Base-by-base conservation (phyloP, 2,329 filamentous ascomycete genomes). In the Pyrenochaeta sp. region DNA sequence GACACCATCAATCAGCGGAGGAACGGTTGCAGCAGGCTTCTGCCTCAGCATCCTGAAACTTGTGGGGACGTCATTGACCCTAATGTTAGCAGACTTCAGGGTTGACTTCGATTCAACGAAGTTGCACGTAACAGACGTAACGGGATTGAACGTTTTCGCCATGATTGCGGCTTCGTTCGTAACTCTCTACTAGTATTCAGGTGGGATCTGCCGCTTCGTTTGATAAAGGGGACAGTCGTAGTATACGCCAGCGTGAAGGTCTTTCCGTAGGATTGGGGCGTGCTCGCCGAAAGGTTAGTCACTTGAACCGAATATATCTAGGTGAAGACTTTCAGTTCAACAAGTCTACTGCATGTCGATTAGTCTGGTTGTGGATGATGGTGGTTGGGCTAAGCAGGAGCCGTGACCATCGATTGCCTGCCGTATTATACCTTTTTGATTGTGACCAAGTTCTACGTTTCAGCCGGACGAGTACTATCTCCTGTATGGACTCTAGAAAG, bases 401-500 rank as follows among this genome's bases (percentile, higher is more conserved):
- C 65, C 68, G 65, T 71, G 69, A 71, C 70, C 64, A 55, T 71
- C 65, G 67, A 68, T 65, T 69, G 67, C 66, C 69, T 73, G 71
- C 69, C 64, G 72, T 76, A 68, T 67, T 77, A 73, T 77, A 77
- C 75, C 75, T 77, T 77, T 77, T 67, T 46, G 39, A 51, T 52
- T 39, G 52, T 51, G 57, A 54, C 62, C 24, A 52, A 19, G 59
- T 59, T 62, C 59, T 75, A 75, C 34, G 69, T 70, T 78, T 83
- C 77, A 66, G 79, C 77, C 45, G 80, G 81, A 66, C 80, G 79
- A 46, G 76, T 82, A 63, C 73, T 78, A 74, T 85, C 83, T 68
- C 83, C 83, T 69, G 83, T 85, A 78, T 85, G 84, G 45, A 81
- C 80, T 80, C 79, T 83, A 60, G 83, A 85, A 39, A 86, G 77